A percentile compares a stretch with the other conserved stretches of the same genome.
Evolutionary conservation across 2,329 filamentous ascomycete genomes (phyloP).

Genomic region (Trichoderma sp.): DNA sequence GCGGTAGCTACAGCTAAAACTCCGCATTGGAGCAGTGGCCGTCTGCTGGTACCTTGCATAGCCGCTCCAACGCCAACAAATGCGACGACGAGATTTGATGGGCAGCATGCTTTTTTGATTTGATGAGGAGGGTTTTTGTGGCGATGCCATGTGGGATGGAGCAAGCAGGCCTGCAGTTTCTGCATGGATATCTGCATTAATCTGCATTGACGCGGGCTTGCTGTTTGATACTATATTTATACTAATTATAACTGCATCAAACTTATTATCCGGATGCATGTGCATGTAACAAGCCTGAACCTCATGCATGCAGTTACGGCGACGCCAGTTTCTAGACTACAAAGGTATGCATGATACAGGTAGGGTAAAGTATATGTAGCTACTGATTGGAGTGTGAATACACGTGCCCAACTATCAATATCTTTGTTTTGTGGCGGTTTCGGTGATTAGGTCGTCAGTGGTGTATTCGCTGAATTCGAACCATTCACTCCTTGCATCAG

Average conservation of each 20-base stretch:
- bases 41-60: constrained; percentile 15
- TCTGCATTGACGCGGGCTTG: neutral
- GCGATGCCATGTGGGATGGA: neutral
- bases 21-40: constrained; percentile 7
- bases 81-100: neutral
- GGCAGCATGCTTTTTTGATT: neutral
- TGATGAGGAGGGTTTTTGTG: neutral
- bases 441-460: neutral
- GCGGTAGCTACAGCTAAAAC: neutral
- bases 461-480: neutral
- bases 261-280: neutral
- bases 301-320: neutral
- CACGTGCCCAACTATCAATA: neutral
- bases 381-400: neutral
- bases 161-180: neutral
- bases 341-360: neutral
- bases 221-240: neutral
- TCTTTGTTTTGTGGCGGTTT: neutral
- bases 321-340: neutral
- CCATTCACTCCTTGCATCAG: neutral
- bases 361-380: neutral
- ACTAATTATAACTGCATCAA: neutral
- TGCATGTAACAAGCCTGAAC: neutral
- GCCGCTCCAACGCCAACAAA: constrained; percentile 9
- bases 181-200: neutral